These are phyloP conservation scores for Suhomyces emberorum DNA, from an alignment of 805 yeast genomes.

Conservation along the genomic window DNA sequence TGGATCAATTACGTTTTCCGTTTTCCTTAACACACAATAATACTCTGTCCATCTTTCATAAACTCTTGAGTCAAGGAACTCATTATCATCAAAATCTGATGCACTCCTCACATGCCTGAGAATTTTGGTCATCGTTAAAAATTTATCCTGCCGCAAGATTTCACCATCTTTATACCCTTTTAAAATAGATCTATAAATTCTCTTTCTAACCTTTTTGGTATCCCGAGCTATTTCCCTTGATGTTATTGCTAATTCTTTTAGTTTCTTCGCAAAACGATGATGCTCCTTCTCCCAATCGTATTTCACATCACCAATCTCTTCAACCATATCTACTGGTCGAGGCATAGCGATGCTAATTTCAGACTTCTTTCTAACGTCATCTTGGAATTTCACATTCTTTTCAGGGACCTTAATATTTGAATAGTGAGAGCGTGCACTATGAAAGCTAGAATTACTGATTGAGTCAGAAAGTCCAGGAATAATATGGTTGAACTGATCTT, in stretches of 20 bases:
- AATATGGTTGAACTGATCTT: too few relatives aligned
- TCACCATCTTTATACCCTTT: slow-evolving; percentile 50
- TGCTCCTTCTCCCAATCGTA: slow-evolving; percentile 15
- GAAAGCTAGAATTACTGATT: neutral
- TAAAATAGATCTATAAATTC: slow-evolving; percentile 21
- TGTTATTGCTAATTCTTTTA: slow-evolving; percentile 21
- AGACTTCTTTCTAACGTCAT: neutral
- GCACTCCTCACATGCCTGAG: slow-evolving; percentile 16
- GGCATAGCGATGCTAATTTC: slow-evolving; percentile 18
- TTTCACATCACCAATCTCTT: slow-evolving; percentile 8
- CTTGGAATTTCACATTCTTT: neutral
- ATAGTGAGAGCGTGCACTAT: neutral
- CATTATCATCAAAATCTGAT: slow-evolving; percentile 43
- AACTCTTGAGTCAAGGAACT: slow-evolving; percentile 52
- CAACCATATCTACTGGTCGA: slow-evolving; percentile 17
- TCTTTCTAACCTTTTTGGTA: slow-evolving; percentile 15
- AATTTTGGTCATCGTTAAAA: slow-evolving; percentile 61
- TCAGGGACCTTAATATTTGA: neutral
- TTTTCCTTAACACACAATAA: slow-evolving; percentile 65
- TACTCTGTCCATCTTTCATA: slow-evolving; percentile 79
- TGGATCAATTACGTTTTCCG: slow-evolving; percentile 50
- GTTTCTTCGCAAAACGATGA: slow-evolving; percentile 13
- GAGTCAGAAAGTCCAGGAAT: neutral
- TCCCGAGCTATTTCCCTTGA: slow-evolving; percentile 22
- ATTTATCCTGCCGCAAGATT: slow-evolving; percentile 60